Percentiles rank a stretch among this genome's conserved stretches.
phyloP scores from a whole-genome alignment of 1,284 basidiomycete genomes.

The Trichosporon faecale region DNA sequence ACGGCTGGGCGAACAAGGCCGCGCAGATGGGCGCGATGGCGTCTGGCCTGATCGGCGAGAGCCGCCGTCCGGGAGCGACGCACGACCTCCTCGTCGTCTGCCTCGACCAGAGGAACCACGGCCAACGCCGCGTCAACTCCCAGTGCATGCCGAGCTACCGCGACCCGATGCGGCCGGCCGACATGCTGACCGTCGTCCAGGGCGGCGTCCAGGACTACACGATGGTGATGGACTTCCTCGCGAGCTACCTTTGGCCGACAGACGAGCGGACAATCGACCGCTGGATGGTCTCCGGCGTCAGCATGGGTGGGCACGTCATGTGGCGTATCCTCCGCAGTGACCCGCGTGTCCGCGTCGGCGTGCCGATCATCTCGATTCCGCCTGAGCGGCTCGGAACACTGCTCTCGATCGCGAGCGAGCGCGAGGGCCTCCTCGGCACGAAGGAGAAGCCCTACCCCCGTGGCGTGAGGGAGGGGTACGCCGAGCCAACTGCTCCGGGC shows the following conservation, averaged over 20 bases:
- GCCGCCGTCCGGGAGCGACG: conserved; percentile 19
- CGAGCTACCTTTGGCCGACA: conserved; percentile 67
- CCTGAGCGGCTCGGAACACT: conserved; percentile 15
- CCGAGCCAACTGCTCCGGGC: background rate
- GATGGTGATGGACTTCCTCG: conserved; percentile 72
- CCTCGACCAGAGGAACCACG: conserved; percentile 69
- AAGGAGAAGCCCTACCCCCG: conserved; percentile 15
- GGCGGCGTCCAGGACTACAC: conserved; percentile 70
- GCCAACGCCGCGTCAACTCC: conserved; percentile 56
- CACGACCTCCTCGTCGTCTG: conserved; percentile 48
- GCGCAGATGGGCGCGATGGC: conserved; percentile 40
- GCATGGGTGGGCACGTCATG: conserved; percentile 46
- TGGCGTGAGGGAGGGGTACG: conserved; percentile 10
- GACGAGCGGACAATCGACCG: conserved; percentile 61
- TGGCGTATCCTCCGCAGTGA: conserved; percentile 22
- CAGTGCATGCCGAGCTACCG: conserved; percentile 14
- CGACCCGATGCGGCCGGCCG: conserved; percentile 15
- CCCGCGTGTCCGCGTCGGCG: conserved; percentile 17
- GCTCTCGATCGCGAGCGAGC: conserved; percentile 12
- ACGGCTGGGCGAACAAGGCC: conserved; percentile 40
- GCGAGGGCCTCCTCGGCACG: conserved; percentile 16
- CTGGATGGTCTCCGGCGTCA: conserved; percentile 59
- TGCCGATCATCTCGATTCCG: conserved; percentile 19
- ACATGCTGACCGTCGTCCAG: conserved; percentile 20
- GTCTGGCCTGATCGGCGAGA: conserved; percentile 37